Evolutionary conservation across 192 early-diverging fungal genomes (phyloP), one percentile per base, ranked within the genome.

Genomic region (Globomyces pollinis-pini): DNA sequence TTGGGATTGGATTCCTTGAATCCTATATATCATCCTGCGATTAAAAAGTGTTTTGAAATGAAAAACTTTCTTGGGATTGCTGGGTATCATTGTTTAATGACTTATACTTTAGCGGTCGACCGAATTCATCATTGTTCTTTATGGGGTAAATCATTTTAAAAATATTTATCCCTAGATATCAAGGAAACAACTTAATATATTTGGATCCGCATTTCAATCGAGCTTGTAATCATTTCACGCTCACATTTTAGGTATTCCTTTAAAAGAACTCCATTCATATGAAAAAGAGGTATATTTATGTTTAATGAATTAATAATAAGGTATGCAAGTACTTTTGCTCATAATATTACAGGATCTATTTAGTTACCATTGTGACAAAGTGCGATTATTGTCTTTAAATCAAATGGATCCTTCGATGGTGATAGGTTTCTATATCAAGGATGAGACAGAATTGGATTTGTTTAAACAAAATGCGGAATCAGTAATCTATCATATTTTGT

Each of bases 101-200:
- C n/a, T n/a, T n/a, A n/a, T n/a, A n/a, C n/a, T n/a, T n/a, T n/a
- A n/a, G 95, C 16, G 96, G 96, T 8, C 73, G 86, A 41, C 96
- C 96, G n/a, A 89, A 90, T 7, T 96, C 96, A 1, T 94, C 93
- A 0, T 69, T 91, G 42, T 98, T 90, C n/a, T n/a, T n/a, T n/a
- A n/a, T n/a, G n/a, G n/a, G n/a, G n/a, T n/a, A n/a, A n/a, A n/a
- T n/a, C n/a, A n/a, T n/a, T n/a, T n/a, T n/a, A n/a, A n/a, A n/a
- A n/a, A n/a, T n/a, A n/a, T n/a, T n/a, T 68, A 96, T 98, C 76
- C 80, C 91, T 28, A 94, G 94, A 21, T 76, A 85, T 35, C 84
- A 91, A 72, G 88, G 71, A 23, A 75, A 85, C 64, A 85, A 89
- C 21, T 62, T 98, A 11, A 74, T 94, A 3, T 98, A 94, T 62